phyloP scores from a whole-genome alignment of 495 filamentous ascomycete genomes.

The Podospora bellae-mahoneyi region DNA sequence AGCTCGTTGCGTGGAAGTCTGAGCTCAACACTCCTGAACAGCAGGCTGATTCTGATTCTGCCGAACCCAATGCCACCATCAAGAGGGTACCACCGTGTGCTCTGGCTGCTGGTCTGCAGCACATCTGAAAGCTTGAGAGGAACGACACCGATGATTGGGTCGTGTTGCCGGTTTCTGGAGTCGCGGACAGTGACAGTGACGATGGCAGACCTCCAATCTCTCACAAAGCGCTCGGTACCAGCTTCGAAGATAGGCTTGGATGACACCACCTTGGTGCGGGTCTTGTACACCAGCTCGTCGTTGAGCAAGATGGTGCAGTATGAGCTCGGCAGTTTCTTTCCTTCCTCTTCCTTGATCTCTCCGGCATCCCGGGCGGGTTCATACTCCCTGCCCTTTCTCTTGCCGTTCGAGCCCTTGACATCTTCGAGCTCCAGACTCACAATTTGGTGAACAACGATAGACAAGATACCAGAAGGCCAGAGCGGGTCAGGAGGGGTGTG shows the following conservation, averaged over 20 bases:
- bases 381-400: constrained; percentile 75
- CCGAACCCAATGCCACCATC: constrained; percentile 72
- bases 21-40: constrained; percentile 83
- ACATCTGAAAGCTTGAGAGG: constrained; percentile 83
- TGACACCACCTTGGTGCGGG: constrained; percentile 83
- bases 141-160: constrained; percentile 89
- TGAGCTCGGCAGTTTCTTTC: constrained; percentile 72
- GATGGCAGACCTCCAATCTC: constrained; percentile 86
- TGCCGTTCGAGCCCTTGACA: constrained; percentile 65
- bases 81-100: constrained; percentile 58
- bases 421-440: constrained; percentile 88
- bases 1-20: constrained; percentile 75
- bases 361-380: constrained; percentile 87
- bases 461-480: constrained; percentile 85
- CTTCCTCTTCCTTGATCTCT: constrained; percentile 75
- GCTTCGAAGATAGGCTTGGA: constrained; percentile 96
- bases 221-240: constrained; percentile 89
- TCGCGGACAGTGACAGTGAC: constrained; percentile 86
- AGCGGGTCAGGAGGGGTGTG: constrained; percentile 91
- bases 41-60: constrained; percentile 80
- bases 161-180: constrained; percentile 82
- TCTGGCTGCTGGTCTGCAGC: constrained; percentile 79
- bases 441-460: constrained; percentile 86
- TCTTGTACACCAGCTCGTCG: constrained; percentile 89
- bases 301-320: constrained; percentile 92